Conservation (phyloP, 2,329 filamentous ascomycete genomes). For the Aureobasidium subglaciale region DNA sequence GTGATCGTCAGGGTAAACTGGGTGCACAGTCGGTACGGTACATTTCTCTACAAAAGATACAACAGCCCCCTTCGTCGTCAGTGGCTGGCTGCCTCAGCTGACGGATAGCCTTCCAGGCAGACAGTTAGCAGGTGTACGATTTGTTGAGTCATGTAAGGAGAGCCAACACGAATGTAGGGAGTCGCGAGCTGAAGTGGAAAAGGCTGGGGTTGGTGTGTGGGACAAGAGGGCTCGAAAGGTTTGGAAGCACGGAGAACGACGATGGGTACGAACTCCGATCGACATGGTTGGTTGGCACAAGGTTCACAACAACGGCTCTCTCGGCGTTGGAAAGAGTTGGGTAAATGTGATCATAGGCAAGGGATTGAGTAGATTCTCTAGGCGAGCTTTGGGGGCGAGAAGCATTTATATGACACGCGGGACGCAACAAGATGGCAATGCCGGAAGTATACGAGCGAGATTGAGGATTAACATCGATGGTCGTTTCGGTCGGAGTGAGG, state of each 20-base stretch:
- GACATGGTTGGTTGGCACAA: not conserved
- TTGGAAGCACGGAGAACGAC: slow-evolving; percentile 8
- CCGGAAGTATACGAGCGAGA: not conserved
- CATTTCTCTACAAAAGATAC: not conserved
- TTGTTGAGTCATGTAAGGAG: slow-evolving; percentile 7
- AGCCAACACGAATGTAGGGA: not conserved
- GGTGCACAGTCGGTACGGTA: not conserved
- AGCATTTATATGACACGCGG: not conserved
- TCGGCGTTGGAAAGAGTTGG: not conserved
- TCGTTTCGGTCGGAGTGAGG: not conserved
- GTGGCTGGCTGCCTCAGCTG: slow-evolving; percentile 8
- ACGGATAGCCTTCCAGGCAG: not conserved
- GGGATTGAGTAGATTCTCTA: not conserved
- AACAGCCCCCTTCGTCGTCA: not conserved
- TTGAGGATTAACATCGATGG: too few species aligned
- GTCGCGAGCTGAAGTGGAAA: not conserved
- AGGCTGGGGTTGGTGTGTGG: not conserved
- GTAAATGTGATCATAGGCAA: not conserved
- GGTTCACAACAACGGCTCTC: not conserved
- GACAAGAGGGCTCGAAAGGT: slow-evolving; percentile 1
- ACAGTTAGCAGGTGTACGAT: not conserved
- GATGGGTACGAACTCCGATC: not conserved
- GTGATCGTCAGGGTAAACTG: slow-evolving; percentile 7
- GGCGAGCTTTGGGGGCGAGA: not conserved
- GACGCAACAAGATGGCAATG: not conserved